A percentile compares a stretch with the other conserved stretches of the same genome.
phyloP scores from a whole-genome alignment of 805 yeast species.

The Metschnikowia corniflorae region DNA sequence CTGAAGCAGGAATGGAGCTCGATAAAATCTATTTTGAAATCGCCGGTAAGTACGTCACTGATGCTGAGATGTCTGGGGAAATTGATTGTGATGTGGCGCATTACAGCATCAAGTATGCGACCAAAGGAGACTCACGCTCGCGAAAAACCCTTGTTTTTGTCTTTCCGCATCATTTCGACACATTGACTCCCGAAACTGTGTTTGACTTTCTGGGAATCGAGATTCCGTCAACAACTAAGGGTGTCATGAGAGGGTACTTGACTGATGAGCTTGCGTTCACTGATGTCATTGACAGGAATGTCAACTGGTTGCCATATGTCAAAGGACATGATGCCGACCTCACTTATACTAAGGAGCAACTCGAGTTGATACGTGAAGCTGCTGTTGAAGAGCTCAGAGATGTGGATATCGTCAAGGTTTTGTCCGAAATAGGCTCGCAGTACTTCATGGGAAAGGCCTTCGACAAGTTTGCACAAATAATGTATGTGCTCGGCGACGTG shows the following conservation, averaged over 20 bases:
- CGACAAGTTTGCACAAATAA: slow-evolving; percentile 47
- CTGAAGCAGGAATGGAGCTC: slow-evolving; percentile 28
- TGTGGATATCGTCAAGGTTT: slow-evolving; percentile 43
- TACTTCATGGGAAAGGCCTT: slow-evolving; percentile 49
- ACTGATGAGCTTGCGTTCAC: slow-evolving; percentile 35
- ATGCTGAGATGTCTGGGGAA: slow-evolving; percentile 46
- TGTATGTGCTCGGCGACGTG: slow-evolving; percentile 48
- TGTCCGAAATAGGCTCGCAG: slow-evolving; percentile 36
- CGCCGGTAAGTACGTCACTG: slow-evolving; percentile 64
- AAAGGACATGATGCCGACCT: slow-evolving; percentile 27
- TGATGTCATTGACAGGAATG: slow-evolving; percentile 37
- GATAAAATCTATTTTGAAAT: slow-evolving; percentile 47
- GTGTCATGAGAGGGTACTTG: slow-evolving; percentile 45
- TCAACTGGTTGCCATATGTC: slow-evolving; percentile 47
- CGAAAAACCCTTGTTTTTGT: slow-evolving; percentile 57
- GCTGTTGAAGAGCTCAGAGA: slow-evolving; percentile 43
- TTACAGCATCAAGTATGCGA: slow-evolving; percentile 47
- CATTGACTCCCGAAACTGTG: slow-evolving; percentile 35
- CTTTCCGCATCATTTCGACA: slow-evolving; percentile 59
- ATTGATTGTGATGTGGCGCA: slow-evolving; percentile 44
- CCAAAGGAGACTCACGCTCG: slow-evolving; percentile 47
- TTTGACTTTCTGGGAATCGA: slow-evolving; percentile 39
- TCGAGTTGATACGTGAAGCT: slow-evolving; percentile 40
- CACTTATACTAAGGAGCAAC: slow-evolving; percentile 42
- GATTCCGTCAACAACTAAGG: slow-evolving; percentile 52